Evolutionary conservation across 345 rosid species (phyloP).

Genomic region (Odontarrhena argentea): DNA sequence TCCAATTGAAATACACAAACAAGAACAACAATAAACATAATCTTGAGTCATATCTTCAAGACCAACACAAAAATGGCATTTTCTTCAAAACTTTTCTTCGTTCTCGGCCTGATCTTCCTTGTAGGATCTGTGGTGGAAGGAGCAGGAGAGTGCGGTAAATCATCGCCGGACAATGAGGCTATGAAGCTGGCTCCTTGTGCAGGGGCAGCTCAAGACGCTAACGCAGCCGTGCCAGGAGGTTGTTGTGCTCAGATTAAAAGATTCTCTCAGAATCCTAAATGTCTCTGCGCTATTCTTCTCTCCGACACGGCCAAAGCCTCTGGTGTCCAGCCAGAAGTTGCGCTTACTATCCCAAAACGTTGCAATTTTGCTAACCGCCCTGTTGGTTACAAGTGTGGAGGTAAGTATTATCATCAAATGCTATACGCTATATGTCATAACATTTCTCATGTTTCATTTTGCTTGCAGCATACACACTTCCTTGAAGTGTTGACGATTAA

Average conservation of each 20-base stretch:
- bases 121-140: conserved; percentile 49
- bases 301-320: conserved; percentile 72
- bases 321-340: conserved; percentile 65
- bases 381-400: conserved; percentile 85
- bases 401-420: conserved; percentile 24
- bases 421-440: too few species aligned
- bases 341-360: conserved; percentile 86
- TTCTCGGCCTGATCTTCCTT: conserved; percentile 46
- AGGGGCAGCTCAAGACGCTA: conserved; percentile 55
- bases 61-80: conserved; percentile 42
- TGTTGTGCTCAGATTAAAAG: conserved; percentile 72
- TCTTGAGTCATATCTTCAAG: background rate
- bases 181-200: conserved; percentile 83
- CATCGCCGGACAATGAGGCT: conserved; percentile 79
- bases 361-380: conserved; percentile 84
- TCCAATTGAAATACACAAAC: conserved; percentile 13
- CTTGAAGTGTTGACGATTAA: conserved; percentile 22
- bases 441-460: too few species aligned
- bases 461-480: conserved; percentile 37
- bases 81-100: conserved; percentile 47
- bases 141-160: conserved; percentile 78
- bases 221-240: conserved; percentile 58
- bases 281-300: conserved; percentile 81
- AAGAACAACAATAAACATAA: conserved; percentile 7
- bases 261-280: conserved; percentile 66